A percentile compares a stretch with the other conserved stretches of the same genome.
Evolutionary conservation across 768 basidiomycete genomes (phyloP).

Genomic region (Xerocomellus intermedius): DNA sequence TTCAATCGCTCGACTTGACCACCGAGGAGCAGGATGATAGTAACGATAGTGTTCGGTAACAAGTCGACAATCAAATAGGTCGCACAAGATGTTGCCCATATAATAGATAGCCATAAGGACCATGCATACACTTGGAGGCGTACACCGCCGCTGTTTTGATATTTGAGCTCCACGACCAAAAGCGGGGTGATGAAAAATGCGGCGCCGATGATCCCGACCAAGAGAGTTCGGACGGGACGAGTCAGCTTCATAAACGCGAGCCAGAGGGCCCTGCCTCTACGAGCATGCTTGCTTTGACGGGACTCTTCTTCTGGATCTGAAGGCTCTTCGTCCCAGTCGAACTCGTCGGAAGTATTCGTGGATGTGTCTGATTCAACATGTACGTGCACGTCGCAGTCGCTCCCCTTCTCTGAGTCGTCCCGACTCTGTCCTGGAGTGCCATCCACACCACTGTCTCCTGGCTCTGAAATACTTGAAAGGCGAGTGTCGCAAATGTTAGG

Average conservation of each 20-base stretch:
- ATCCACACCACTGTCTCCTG: conserved; percentile 3
- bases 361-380: conserved; percentile 36
- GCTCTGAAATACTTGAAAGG: conserved; percentile 5
- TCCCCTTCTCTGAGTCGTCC: conserved; percentile 9
- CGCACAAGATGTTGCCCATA: conserved; percentile 59
- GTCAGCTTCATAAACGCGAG: conserved; percentile 66
- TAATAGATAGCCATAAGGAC: conserved; percentile 68
- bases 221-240: conserved; percentile 52
- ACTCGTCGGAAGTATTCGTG: conserved; percentile 66
- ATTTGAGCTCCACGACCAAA: conserved; percentile 64
- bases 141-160: conserved; percentile 43
- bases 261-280: conserved; percentile 62
- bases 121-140: conserved; percentile 57
- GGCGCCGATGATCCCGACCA: conserved; percentile 58
- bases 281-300: conserved; percentile 43
- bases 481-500: conserved; percentile 2
- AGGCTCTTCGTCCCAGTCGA: conserved; percentile 68
- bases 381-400: conserved; percentile 4
- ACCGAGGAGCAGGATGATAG: conserved; percentile 52
- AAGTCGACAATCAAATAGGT: conserved; percentile 67
- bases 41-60: conserved; percentile 55
- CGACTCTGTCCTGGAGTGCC: background rate
- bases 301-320: conserved; percentile 30
- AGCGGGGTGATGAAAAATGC: conserved; percentile 68
- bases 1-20: conserved; percentile 65